These are phyloP conservation scores for Fusarium proliferatum DNA, from an alignment of 2,329 filamentous ascomycete genomes.

Conservation along the genomic window DNA sequence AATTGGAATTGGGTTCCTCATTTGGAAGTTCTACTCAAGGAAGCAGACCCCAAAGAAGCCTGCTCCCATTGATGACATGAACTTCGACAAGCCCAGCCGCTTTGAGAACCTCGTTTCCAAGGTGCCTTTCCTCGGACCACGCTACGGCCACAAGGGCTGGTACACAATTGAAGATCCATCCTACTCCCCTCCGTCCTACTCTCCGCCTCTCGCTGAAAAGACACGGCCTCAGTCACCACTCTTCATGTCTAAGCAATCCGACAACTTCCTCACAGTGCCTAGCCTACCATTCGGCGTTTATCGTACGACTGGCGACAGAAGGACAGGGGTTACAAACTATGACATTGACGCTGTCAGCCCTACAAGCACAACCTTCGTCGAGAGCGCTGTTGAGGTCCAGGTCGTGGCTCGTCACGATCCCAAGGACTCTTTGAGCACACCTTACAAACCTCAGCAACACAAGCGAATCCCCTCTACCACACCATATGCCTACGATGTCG, in stretches of 20 bases:
- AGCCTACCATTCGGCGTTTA: conserved; percentile 35
- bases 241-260: conserved; percentile 38
- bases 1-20: conserved; percentile 36
- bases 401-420: conserved; percentile 36
- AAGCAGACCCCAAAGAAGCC: conserved; percentile 12
- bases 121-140: conserved; percentile 52
- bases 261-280: conserved; percentile 39
- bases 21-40: conserved; percentile 38
- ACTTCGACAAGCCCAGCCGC: conserved; percentile 39
- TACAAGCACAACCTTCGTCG: conserved; percentile 40
- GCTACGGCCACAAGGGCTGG: conserved; percentile 50
- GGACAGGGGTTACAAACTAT: conserved; percentile 18
- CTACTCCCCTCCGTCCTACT: conserved; percentile 17
- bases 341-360: conserved; percentile 38
- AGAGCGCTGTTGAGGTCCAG: conserved; percentile 37
- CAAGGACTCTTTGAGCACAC: conserved; percentile 21
- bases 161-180: conserved; percentile 47
- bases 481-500: conserved; percentile 29
- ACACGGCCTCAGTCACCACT: conserved; percentile 2
- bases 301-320: conserved; percentile 19
- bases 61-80: conserved; percentile 30
- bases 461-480: conserved; percentile 33
- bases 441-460: conserved; percentile 23
- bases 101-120: conserved; percentile 45
- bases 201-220: conserved; percentile 38